Base-by-base conservation (phyloP, 768 basidiomycete species). In the Dioszegia hungarica region DNA sequence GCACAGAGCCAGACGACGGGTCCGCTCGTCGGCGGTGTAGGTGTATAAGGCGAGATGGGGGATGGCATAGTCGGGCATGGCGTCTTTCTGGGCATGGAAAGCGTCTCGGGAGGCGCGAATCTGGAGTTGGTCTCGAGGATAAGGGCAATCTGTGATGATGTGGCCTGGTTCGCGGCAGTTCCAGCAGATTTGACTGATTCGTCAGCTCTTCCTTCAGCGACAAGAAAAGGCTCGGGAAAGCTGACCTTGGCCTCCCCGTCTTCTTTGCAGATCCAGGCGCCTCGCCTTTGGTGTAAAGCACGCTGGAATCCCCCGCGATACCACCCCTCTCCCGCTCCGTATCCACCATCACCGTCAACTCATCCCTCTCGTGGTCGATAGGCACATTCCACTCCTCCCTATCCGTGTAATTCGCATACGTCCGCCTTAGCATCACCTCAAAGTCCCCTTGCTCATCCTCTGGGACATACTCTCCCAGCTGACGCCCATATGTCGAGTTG, bases 101-200 rank as follows among this genome's bases (percentile, higher is more conserved):
- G 24, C 22, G 1, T 67, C 62, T 24, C 68, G 50, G 5, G 62
- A 60, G 19, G 48, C 44, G 33, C 55, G 48, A 38, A 66, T 61
- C 29, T 58, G 61, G 24, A 50, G 25, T 17, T 57, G 57, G 50
- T 72, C 62, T 1, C 63, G 59, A 5, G 65, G 65, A 15, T 48
- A 15, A 33, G 70, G 67, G 58, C 70, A 72, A 4, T 52, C 31
- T 3, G 28, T 34, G 37, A 55, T 28, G 2, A 49, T 19, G 46
- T 72, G 70, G 8, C 70, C 70, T 31, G 57, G 43, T 40, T 59
- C 41, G 1, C 59, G 55, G 48, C 70, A 72, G 31, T 67, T 67
- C 65, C 67, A 69, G 41, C 70, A 72, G 57, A 55, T 14, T 44
- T 57, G 58, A 15, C 56, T 64, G 34, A 12, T 22, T 11, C 9